These are phyloP conservation scores for Kwoniella dendrophila DNA, from an alignment of 768 basidiomycete species.

Conservation along the genomic window DNA sequence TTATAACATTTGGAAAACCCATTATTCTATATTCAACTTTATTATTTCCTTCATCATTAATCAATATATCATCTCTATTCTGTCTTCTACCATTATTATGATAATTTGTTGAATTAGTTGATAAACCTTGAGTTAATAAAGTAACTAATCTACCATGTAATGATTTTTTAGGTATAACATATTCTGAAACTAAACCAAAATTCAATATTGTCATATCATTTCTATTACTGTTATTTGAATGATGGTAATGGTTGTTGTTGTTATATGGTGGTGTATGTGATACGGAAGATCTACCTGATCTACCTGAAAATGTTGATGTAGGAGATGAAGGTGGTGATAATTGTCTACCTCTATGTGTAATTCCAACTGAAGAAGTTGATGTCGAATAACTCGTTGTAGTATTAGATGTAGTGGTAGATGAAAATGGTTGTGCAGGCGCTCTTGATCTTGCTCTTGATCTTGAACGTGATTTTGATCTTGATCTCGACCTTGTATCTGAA, in stretches of 20 bases:
- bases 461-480: conserved; percentile 9
- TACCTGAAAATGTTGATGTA: background rate
- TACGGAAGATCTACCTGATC: background rate
- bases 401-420: background rate
- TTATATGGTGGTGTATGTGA: no score
- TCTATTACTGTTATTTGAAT: no score
- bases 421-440: conserved; percentile 1
- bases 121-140: conserved; percentile 66
- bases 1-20: conserved; percentile 81
- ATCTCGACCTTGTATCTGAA: conserved; percentile 32
- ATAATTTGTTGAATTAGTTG: no score
- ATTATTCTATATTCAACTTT: conserved; percentile 72
- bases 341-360: background rate
- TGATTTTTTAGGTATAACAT: conserved; percentile 84
- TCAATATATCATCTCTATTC: no score
- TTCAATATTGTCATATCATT: conserved; percentile 75
- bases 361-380: background rate
- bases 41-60: conserved; percentile 37
- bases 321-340: background rate
- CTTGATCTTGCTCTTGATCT: conserved; percentile 6
- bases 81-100: no score
- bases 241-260: no score
- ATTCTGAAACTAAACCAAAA: conserved; percentile 88
- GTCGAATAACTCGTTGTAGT: no score
- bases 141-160: conserved; percentile 87